Evolutionary conservation across 2,329 filamentous ascomycete genomes (phyloP).

Genomic region (Pyrenophora tritici-repentis): DNA sequence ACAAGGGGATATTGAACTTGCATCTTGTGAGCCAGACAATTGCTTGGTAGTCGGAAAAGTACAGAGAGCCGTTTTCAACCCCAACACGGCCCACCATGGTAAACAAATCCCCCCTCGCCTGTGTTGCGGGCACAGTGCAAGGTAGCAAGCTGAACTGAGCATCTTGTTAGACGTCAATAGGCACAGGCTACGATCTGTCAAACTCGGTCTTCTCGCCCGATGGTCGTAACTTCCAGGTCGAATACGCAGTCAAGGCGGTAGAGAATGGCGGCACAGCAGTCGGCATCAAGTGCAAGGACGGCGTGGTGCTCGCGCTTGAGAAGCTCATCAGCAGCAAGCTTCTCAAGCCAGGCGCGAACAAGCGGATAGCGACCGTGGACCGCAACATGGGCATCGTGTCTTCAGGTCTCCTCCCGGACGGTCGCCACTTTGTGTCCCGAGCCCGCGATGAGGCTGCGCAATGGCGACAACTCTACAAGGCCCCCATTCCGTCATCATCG

Average conservation of each 20-base stretch:
- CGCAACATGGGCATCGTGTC: slow-evolving; percentile 91
- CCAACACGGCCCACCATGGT: slow-evolving; percentile 34
- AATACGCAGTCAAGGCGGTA: slow-evolving; percentile 98
- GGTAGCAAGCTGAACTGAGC: slow-evolving; percentile 20
- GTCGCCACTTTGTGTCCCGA: slow-evolving; percentile 90
- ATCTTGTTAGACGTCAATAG: slow-evolving; percentile 85
- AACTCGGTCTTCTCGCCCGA: slow-evolving; percentile 99
- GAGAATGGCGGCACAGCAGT: slow-evolving; percentile 97
- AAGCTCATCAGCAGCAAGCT: slow-evolving; percentile 96
- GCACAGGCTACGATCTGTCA: slow-evolving; percentile 97
- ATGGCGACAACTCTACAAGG: slow-evolving; percentile 94
- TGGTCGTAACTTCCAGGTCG: slow-evolving; percentile 94
- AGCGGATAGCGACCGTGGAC: slow-evolving; percentile 94
- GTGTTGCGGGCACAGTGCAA: slow-evolving; percentile 7
- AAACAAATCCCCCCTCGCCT: slow-evolving; percentile 15
- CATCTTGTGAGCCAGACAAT: not conserved
- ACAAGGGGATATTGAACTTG: not conserved
- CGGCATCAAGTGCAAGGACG: slow-evolving; percentile 96
- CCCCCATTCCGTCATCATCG: slow-evolving; percentile 84
- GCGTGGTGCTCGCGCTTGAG: slow-evolving; percentile 93
- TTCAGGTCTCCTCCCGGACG: slow-evolving; percentile 92
- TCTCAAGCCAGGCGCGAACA: slow-evolving; percentile 92
- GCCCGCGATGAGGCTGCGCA: slow-evolving; percentile 90
- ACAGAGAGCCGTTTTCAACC: not conserved
- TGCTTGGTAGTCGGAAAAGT: not conserved